Base-by-base conservation (phyloP, 208 protist genomes). In the Blechomonas ayalai region DNA sequence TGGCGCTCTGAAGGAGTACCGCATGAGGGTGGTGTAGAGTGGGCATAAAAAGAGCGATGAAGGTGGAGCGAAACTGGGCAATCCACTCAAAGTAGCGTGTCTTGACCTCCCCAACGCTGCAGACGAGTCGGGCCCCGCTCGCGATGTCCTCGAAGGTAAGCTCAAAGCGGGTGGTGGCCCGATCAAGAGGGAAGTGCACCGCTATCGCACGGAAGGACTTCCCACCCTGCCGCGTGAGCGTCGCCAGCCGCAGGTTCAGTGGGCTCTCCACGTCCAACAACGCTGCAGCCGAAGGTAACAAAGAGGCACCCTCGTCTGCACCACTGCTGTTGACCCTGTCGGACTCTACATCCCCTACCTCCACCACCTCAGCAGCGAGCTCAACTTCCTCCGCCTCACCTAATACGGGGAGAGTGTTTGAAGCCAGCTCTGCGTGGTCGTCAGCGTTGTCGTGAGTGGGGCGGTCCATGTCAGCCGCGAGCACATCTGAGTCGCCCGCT, bases 121-220 rank as follows among this genome's bases (percentile, higher is more conserved):
- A 90, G 36, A 68, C 58, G 9, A 93, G 63, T 6, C 51, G 67
- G 8, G 75, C 56, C 7, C 68, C 66, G 32, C 78, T 89, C 16
- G 77, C 85, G 50, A 93, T 73, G 58, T 93, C 85, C 53, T 83
- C 78, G 41, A 93, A 90, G 35, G 65, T 73, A 41, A 93, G 26
- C 10, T 69, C 38, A 56, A 90, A 90, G 50, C 88, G 84, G 57
- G 84, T 62, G 16, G 55, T 64, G 1, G 41, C 45, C 0, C 81
- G 80, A 8, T 71, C 52, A 18, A 75, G 42, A 0, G 73, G 70
- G 48, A 86, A 66, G 42, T 65, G 59, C 7, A 85, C 85, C 9
- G 78, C 73, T 39, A 93, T 73, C 3, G 78, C 68, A 33, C 85
- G 80, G 32, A 93, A 90, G 16, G 85, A 73, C 58, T 87, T 90